Conservation (phyloP, 1,284 basidiomycete genomes). For the Singerocomus inundabilis region DNA sequence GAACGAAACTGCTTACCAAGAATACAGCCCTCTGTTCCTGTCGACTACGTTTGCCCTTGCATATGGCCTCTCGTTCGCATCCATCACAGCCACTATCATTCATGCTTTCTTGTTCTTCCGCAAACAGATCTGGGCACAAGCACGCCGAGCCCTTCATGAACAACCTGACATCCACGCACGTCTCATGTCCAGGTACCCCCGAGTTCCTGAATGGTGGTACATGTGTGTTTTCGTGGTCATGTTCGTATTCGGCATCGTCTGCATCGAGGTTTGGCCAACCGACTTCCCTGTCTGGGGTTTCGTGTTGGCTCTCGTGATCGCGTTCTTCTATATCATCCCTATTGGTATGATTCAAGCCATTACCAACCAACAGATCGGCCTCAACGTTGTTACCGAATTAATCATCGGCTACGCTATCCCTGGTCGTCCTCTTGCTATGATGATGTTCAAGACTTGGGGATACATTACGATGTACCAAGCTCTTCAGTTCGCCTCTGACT, state of each 20-base stretch:
- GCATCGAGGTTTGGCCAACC: constrained; percentile 59
- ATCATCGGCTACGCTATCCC: constrained; percentile 45
- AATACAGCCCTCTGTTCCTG: constrained; percentile 83
- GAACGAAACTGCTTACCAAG: constrained; percentile 63
- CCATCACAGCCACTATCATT: constrained; percentile 65
- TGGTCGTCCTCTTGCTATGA: constrained; percentile 46
- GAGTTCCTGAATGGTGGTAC: constrained; percentile 76
- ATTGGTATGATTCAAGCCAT: constrained; percentile 39
- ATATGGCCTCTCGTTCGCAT: constrained; percentile 70
- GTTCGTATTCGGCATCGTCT: constrained; percentile 58
- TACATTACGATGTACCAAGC: constrained; percentile 40
- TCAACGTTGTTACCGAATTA: constrained; percentile 50
- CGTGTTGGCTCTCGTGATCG: constrained; percentile 40
- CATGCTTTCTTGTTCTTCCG: constrained; percentile 73
- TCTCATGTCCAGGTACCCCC: constrained; percentile 70
- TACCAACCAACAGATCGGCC: constrained; percentile 48
- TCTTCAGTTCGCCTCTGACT: constrained; percentile 43
- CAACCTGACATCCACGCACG: constrained; percentile 73
- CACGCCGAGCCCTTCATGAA: constrained; percentile 52
- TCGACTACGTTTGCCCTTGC: constrained; percentile 69
- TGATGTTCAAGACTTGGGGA: constrained; percentile 45
- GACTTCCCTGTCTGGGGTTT: constrained; percentile 56
- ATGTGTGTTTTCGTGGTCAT: constrained; percentile 48
- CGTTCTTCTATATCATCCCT: constrained; percentile 55
- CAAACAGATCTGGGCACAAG: constrained; percentile 56